Evolutionary conservation across 768 basidiomycete species (phyloP).

Genomic region (Collybia mongolica): DNA sequence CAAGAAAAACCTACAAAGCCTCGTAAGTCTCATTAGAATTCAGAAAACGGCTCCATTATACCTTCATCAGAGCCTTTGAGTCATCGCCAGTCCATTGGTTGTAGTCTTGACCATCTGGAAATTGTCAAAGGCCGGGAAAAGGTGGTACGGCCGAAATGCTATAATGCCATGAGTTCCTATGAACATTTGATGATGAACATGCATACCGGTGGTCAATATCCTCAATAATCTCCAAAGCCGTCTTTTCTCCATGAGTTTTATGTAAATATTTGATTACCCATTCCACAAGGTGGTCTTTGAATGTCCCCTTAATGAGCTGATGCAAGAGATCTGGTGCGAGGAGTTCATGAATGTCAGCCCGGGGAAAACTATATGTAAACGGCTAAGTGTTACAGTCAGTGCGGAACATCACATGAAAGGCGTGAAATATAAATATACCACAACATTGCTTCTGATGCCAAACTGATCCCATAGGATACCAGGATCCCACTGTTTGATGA

Average conservation of each 20-base stretch:
- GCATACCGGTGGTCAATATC: conserved; percentile 36
- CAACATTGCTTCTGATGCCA: conserved; percentile 23
- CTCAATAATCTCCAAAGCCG: conserved; percentile 25
- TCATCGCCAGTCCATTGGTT: conserved; percentile 29
- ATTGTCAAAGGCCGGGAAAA: conserved; percentile 20
- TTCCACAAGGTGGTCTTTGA: conserved; percentile 25
- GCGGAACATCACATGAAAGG: conserved; percentile 1
- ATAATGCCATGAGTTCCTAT: background rate
- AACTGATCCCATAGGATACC: conserved; percentile 22
- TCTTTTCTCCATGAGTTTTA: conserved; percentile 13
- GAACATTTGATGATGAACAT: background rate
- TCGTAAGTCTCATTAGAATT: background rate
- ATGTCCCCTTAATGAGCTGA: too few species aligned
- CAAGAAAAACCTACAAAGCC: conserved; percentile 11
- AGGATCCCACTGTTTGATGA: conserved; percentile 11
- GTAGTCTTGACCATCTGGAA: conserved; percentile 21
- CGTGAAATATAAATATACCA: conserved; percentile 14
- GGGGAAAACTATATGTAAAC: conserved; percentile 24
- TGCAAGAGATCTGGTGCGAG: conserved; percentile 12
- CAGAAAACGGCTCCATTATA: background rate
- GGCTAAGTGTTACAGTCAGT: conserved; percentile 15
- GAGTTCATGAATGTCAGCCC: conserved; percentile 30
- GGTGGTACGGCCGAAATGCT: conserved; percentile 22
- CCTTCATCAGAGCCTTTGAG: conserved; percentile 34
- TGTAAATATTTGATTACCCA: conserved; percentile 33